phyloP scores from a whole-genome alignment of 2,329 filamentous ascomycete genomes.

The Trichoderma cornu-damae region DNA sequence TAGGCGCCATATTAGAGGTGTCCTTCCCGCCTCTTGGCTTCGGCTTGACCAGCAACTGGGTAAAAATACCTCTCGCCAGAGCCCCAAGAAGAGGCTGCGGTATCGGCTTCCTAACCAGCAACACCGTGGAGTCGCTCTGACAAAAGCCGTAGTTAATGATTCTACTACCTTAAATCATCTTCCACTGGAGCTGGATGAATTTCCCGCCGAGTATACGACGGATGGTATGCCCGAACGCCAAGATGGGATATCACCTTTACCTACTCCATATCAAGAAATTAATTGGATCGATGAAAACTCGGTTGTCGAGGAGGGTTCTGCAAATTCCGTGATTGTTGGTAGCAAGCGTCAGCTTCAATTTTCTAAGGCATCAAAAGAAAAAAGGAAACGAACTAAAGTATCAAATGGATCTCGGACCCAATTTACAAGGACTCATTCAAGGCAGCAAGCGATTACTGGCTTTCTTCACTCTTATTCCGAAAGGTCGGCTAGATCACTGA shows the following conservation, averaged over 20 bases:
- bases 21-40: slow-evolving; percentile 63
- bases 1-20: slow-evolving; percentile 50
- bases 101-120: slow-evolving; percentile 36
- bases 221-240: slow-evolving; percentile 25
- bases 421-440: slow-evolving; percentile 21
- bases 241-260: not conserved
- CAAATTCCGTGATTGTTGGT: slow-evolving; percentile 48
- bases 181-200: slow-evolving; percentile 47
- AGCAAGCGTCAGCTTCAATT: slow-evolving; percentile 37
- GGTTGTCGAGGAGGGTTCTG: slow-evolving; percentile 46
- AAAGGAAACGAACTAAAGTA: slow-evolving; percentile 22
- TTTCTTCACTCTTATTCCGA: slow-evolving; percentile 22
- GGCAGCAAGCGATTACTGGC: slow-evolving; percentile 33
- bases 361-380: slow-evolving; percentile 25
- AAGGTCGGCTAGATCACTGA: not conserved
- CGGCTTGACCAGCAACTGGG: slow-evolving; percentile 50
- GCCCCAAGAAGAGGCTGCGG: slow-evolving; percentile 27
- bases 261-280: not conserved
- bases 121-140: slow-evolving; percentile 47
- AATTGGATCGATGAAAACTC: slow-evolving; percentile 20
- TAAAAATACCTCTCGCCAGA: slow-evolving; percentile 30
- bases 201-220: slow-evolving; percentile 24
- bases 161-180: slow-evolving; percentile 26
- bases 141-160: slow-evolving; percentile 32
- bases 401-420: slow-evolving; percentile 14